phyloP scores from a whole-genome alignment of 2,329 filamentous ascomycete species.

The Dactylonectria macrodidyma region DNA sequence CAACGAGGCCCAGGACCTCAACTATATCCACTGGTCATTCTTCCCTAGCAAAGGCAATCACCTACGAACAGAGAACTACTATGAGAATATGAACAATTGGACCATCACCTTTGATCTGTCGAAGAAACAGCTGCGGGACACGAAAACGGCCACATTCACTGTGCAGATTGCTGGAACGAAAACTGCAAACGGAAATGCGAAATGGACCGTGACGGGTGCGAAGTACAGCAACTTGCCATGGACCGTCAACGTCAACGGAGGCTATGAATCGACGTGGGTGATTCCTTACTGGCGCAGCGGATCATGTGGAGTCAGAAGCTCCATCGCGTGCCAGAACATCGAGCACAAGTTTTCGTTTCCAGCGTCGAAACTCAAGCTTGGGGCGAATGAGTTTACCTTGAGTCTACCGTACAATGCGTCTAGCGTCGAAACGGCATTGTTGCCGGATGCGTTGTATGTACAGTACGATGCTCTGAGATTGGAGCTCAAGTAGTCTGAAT shows the following conservation, averaged over 20 bases:
- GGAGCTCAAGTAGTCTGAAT: constrained; percentile 57
- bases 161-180: not conserved
- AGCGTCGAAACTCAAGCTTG: constrained; percentile 42
- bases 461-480: constrained; percentile 76
- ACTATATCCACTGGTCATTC: not conserved
- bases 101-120: not conserved
- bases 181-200: not conserved
- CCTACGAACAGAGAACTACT: not conserved
- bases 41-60: not conserved
- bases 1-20: not conserved
- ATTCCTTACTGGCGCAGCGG: not conserved
- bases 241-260: constrained; percentile 54
- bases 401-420: constrained; percentile 72
- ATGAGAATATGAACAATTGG: not conserved
- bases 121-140: not conserved
- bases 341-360: not conserved
- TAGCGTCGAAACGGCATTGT: constrained; percentile 69
- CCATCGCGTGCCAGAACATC: not conserved
- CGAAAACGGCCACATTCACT: not conserved
- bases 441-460: constrained; percentile 69
- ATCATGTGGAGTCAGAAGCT: not conserved
- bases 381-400: constrained; percentile 68
- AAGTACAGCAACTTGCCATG: constrained; percentile 35
- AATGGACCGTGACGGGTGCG: no score
- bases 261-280: constrained; percentile 33